These are phyloP conservation scores for Quercus lobata DNA, from an alignment of 331 rosid genomes.

Conservation along the genomic window DNA sequence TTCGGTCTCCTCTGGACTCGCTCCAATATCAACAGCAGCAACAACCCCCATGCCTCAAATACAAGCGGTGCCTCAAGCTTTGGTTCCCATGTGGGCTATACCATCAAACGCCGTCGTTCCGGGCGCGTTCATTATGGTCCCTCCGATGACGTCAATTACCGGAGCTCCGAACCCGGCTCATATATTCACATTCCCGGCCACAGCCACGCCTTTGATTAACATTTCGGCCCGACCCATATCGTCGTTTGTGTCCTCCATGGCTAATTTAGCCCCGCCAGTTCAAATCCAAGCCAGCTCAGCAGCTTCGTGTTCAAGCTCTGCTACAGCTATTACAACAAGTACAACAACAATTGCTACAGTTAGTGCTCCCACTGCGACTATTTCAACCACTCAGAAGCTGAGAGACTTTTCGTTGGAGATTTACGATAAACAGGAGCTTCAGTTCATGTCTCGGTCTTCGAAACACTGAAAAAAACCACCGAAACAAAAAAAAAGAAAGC, in stretches of 20 bases:
- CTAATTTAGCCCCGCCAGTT: conserved; percentile 16
- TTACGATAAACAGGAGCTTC: conserved; percentile 68
- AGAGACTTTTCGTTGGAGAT: conserved; percentile 73
- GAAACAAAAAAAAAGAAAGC: too few species aligned
- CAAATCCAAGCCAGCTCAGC: conserved; percentile 25
- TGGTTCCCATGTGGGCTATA: conserved; percentile 81
- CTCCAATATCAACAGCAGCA: conserved; percentile 12
- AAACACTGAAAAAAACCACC: conserved; percentile 29
- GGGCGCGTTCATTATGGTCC: conserved; percentile 62
- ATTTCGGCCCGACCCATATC: conserved; percentile 57
- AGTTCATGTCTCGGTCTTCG: conserved; percentile 56
- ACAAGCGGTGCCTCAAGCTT: conserved; percentile 41
- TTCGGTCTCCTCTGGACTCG: conserved; percentile 43
- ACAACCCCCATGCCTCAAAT: not conserved
- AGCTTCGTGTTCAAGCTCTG: conserved; percentile 22
- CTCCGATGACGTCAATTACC: conserved; percentile 26
- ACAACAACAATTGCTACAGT: not conserved
- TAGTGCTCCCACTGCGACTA: too few species aligned
- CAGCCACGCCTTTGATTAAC: conserved; percentile 27
- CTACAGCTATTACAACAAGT: not conserved
- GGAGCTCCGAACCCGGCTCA: conserved; percentile 49
- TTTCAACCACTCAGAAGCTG: conserved; percentile 33
- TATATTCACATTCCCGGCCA: conserved; percentile 36
- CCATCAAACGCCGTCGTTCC: conserved; percentile 71
- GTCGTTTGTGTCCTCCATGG: conserved; percentile 49